A percentile compares a stretch with the other conserved stretches of the same genome.
Evolutionary conservation across 2,329 filamentous ascomycete genomes (phyloP).

Genomic region (Tothia fuscella): DNA sequence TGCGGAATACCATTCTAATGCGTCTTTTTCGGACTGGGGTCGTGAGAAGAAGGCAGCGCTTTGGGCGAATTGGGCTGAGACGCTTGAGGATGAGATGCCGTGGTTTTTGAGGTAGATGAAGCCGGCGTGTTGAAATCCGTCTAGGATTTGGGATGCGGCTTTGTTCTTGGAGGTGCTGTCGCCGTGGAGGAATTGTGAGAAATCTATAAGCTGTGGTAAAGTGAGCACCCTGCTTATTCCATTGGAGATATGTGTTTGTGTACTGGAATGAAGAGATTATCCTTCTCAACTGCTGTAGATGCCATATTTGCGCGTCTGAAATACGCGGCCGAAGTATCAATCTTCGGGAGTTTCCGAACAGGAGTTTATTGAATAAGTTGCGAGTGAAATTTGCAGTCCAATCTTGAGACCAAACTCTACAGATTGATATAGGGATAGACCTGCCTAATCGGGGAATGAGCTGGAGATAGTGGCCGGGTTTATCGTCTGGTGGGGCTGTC

Average conservation of each 20-base stretch:
- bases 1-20: conserved; percentile 30
- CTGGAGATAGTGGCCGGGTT: too few species aligned
- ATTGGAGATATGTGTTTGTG: not conserved
- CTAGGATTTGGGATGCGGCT: conserved; percentile 59
- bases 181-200: conserved; percentile 58
- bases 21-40: conserved; percentile 26
- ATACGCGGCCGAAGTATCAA: too few species aligned
- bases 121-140: conserved; percentile 73
- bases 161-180: conserved; percentile 46
- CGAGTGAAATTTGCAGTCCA: too few species aligned
- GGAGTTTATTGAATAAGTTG: too few species aligned
- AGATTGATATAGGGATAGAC: too few species aligned
- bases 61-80: conserved; percentile 51
- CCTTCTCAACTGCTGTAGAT: conserved; percentile 25
- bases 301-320: conserved; percentile 16
- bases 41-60: conserved; percentile 28
- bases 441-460: too few species aligned
- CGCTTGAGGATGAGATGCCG: conserved; percentile 48
- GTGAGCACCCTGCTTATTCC: not conserved
- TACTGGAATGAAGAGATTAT: conserved; percentile 28
- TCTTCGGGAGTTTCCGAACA: too few species aligned
- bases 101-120: conserved; percentile 84
- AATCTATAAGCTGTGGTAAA: conserved; percentile 57
- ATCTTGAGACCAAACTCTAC: too few species aligned
- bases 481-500: too few species aligned